phyloP scores from a whole-genome alignment of 495 filamentous ascomycete genomes.

The Xylaria venustula region DNA sequence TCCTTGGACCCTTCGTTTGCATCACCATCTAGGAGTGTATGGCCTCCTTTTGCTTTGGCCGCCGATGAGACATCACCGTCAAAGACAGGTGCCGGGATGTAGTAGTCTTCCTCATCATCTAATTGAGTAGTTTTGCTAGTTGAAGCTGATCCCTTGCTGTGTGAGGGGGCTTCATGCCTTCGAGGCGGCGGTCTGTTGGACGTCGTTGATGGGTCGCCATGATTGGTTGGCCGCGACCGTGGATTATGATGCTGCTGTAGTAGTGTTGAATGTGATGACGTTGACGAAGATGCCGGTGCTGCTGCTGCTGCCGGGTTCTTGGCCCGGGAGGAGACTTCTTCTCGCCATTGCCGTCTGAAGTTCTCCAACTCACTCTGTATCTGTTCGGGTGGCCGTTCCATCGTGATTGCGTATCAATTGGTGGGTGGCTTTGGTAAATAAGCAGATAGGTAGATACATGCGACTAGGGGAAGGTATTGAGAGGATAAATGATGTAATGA shows the following conservation, averaged over 20 bases:
- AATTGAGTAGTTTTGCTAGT: constrained; percentile 7
- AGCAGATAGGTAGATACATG: background rate
- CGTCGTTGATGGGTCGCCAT: background rate
- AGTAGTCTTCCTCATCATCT: constrained; percentile 43
- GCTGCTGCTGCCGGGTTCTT: constrained; percentile 27
- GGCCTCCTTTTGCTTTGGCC: constrained; percentile 16
- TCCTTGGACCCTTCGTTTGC: constrained; percentile 37
- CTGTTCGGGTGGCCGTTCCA: constrained; percentile 24
- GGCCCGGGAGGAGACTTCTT: constrained; percentile 63
- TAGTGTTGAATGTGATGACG: background rate
- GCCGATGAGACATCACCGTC: constrained; percentile 28
- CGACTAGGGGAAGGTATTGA: background rate
- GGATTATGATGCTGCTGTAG: background rate
- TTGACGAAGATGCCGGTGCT: constrained; percentile 5
- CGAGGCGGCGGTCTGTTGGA: constrained; percentile 24
- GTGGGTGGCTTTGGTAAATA: too few relatives aligned
- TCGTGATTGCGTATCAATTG: background rate
- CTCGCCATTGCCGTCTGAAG: constrained; percentile 80
- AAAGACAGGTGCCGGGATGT: constrained; percentile 36
- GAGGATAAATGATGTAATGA: background rate
- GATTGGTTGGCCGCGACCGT: constrained; percentile 9
- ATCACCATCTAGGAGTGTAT: constrained; percentile 10
- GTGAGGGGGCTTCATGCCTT: constrained; percentile 21
- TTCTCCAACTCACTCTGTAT: constrained; percentile 70
- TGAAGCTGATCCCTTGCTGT: constrained; percentile 16